These are phyloP conservation scores for Lentinus polychrous DNA, from an alignment of 1,284 basidiomycete genomes.

Conservation along the genomic window DNA sequence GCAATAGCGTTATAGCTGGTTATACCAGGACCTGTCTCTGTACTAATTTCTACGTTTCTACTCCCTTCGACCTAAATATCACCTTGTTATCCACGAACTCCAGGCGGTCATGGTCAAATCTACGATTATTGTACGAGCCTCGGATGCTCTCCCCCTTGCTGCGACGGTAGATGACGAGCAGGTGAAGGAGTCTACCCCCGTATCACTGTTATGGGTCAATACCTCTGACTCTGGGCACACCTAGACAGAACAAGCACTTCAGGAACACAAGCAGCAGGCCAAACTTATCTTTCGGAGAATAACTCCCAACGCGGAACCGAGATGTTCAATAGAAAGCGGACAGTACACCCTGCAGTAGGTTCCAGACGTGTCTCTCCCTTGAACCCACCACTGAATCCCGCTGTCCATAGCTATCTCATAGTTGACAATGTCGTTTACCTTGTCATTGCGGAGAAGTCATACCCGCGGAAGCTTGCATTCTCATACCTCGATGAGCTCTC, in stretches of 20 bases:
- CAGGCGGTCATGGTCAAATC: slow-evolving; percentile 71
- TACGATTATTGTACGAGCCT: slow-evolving; percentile 87
- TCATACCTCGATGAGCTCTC: slow-evolving; percentile 96
- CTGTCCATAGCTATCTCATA: slow-evolving; percentile 81
- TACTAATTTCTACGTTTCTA: neutral
- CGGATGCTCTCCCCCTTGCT: slow-evolving; percentile 86
- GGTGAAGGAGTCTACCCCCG: slow-evolving; percentile 37
- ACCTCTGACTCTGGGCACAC: neutral
- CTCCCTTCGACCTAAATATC: neutral
- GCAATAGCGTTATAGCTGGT: no score
- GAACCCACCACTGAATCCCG: slow-evolving; percentile 3
- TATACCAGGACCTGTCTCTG: neutral
- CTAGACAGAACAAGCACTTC: slow-evolving; percentile 86
- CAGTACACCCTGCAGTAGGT: slow-evolving; percentile 89
- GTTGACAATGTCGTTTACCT: slow-evolving; percentile 91
- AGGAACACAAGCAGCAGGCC: slow-evolving; percentile 97
- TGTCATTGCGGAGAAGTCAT: slow-evolving; percentile 93
- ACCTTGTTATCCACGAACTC: neutral
- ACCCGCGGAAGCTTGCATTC: slow-evolving; percentile 96
- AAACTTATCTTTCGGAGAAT: slow-evolving; percentile 95
- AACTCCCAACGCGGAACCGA: slow-evolving; percentile 88
- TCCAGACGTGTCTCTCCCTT: slow-evolving; percentile 3
- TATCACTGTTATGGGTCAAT: neutral
- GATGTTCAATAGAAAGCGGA: slow-evolving; percentile 96
- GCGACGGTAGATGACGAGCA: slow-evolving; percentile 95